Base-by-base conservation (phyloP, 495 filamentous ascomycete species). In the Aspergillus incahuasiensis region DNA sequence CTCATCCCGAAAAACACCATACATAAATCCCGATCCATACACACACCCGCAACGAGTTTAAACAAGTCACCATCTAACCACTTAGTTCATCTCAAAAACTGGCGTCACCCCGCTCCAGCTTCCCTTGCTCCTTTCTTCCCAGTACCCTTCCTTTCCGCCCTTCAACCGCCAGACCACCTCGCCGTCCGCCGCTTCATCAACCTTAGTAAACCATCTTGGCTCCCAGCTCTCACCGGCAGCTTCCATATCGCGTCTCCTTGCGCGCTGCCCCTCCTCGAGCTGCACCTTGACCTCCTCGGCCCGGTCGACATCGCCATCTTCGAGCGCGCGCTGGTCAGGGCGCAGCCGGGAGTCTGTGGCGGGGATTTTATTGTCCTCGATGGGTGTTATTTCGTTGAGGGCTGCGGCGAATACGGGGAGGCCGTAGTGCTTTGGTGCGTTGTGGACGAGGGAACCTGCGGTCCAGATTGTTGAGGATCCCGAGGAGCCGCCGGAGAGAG, bases 271-370 rank as follows among this genome's bases (percentile, higher is more conserved):
- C 70, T 97, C 91, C 66, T 98, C 94, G 19, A 97, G 79, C 56
- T 75, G 77, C 1, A 83, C 79, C 73, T 98, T 98, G 66, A 89
- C 74, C 28, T 77, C 82, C 78, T 98, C 94, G 0, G 94, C 94
- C 12, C 79, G 72, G 62, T 97, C 94, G 16, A 96, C 70, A 54
- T 89, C 84, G 0, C 91, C 90, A 19, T 86, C 75, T 69, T 98
- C 94, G 0, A 85, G 80, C 1, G 91, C 84, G n/a, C 88, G 78
- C 75, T 97, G 95, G 64, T 98, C 94, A n/a, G 91, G 94, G 24
- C 94, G 77, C 24, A 96, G 72, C 44, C 94, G 74, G 5, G 80
- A 85, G 67, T 98, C 94, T 0, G 91, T 97, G 6, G 83, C 77
- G 11, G 94, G 87, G 1, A 95, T 70, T 24, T 80, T 81, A 0